These are phyloP conservation scores for Candida dajiaensis DNA, from an alignment of 805 yeast genomes.

Conservation along the genomic window DNA sequence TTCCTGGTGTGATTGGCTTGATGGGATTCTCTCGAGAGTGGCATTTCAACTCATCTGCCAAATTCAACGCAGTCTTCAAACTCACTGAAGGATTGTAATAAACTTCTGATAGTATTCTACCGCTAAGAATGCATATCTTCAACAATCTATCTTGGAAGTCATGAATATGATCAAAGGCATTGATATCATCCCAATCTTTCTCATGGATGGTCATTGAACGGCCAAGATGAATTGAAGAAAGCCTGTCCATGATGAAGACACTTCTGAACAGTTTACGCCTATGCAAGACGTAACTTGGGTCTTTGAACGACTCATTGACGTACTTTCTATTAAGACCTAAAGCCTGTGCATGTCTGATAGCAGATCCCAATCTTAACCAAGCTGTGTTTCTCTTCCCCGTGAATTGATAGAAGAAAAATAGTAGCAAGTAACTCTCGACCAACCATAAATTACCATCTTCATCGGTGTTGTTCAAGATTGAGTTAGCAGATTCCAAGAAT, in stretches of 20 bases:
- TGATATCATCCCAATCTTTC: conserved; percentile 34
- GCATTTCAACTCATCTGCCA: conserved; percentile 31
- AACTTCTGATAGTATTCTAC: conserved; percentile 27
- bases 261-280: conserved; percentile 32
- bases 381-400: conserved; percentile 36
- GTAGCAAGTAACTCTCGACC: conserved; percentile 34
- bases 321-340: conserved; percentile 35
- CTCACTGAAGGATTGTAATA: conserved; percentile 29
- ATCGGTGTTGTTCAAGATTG: conserved; percentile 26
- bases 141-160: conserved; percentile 27
- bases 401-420: conserved; percentile 35
- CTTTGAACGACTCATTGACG: conserved; percentile 33
- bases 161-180: conserved; percentile 13
- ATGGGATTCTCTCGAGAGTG: conserved; percentile 31
- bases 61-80: conserved; percentile 26
- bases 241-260: conserved; percentile 29
- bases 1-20: conserved; percentile 24
- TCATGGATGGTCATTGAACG: conserved; percentile 32
- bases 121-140: conserved; percentile 26
- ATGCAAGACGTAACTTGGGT: conserved; percentile 20
- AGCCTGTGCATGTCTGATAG: conserved; percentile 38
- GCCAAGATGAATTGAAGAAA: conserved; percentile 31
- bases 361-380: conserved; percentile 37
- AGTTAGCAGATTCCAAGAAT: conserved; percentile 32
- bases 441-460: conserved; percentile 38